phyloP scores from a whole-genome alignment of 192 early-diverging fungal genomes.

The Linnemannia schmuckeri region DNA sequence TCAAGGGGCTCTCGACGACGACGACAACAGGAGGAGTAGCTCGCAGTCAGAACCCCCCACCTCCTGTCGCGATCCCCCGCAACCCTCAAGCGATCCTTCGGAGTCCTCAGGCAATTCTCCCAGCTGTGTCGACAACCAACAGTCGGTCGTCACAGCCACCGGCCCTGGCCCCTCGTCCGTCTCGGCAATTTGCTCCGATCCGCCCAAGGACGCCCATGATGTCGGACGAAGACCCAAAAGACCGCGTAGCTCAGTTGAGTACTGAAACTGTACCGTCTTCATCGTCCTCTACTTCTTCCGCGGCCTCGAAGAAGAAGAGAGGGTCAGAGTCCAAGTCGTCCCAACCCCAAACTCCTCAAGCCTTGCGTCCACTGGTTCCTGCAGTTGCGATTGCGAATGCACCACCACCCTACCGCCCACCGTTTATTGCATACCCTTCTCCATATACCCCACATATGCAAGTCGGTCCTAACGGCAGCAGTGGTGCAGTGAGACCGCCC shows the following conservation, averaged over 20 bases:
- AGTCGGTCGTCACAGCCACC: neutral
- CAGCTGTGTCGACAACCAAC: slow-evolving; percentile 2
- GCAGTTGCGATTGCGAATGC: slow-evolving; percentile 11
- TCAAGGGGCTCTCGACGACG: slow-evolving; percentile 5
- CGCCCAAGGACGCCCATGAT: slow-evolving; percentile 47
- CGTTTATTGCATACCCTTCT: slow-evolving; percentile 41
- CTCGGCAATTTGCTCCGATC: slow-evolving; percentile 47
- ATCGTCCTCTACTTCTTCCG: neutral
- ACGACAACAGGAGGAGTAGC: neutral
- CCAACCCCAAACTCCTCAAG: neutral
- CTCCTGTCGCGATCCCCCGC: slow-evolving; percentile 17
- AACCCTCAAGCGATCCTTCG: slow-evolving; percentile 26
- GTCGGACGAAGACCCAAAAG: slow-evolving; percentile 41
- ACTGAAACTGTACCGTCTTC: slow-evolving; percentile 13
- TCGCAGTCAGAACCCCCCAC: neutral
- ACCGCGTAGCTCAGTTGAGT: slow-evolving; percentile 31
- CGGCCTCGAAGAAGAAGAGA: slow-evolving; percentile 31
- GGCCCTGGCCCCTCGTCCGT: slow-evolving; percentile 7
- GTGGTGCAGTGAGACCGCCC: slow-evolving; percentile 8
- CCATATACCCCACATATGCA: slow-evolving; percentile 20
- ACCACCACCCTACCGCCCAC: slow-evolving; percentile 47
- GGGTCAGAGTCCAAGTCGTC: slow-evolving; percentile 12
- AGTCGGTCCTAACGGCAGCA: neutral
- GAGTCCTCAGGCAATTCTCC: slow-evolving; percentile 14
- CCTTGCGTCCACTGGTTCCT: slow-evolving; percentile 36